Evolutionary conservation across 257 asterid species (phyloP).

Genomic region (Henckelia pumila): DNA sequence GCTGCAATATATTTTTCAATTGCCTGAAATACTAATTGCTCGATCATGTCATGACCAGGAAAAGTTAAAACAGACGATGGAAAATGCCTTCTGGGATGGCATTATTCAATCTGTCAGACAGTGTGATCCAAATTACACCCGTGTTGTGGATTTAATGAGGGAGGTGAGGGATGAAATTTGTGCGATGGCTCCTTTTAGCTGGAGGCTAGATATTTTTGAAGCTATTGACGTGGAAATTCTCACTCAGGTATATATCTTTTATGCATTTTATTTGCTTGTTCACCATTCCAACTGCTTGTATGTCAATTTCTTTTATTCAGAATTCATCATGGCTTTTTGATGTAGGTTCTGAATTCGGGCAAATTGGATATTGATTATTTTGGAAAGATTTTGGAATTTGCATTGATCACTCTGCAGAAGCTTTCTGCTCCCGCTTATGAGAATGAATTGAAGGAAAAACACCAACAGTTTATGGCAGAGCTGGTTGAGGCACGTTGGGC

Average conservation of each 20-base stretch:
- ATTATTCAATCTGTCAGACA: slow-evolving; percentile 68
- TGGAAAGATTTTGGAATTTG: slow-evolving; percentile 70
- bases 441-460: slow-evolving; percentile 56
- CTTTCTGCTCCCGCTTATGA: slow-evolving; percentile 84
- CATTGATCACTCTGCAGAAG: slow-evolving; percentile 59
- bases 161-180: slow-evolving; percentile 85
- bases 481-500: slow-evolving; percentile 47
- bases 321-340: neutral
- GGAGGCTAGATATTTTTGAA: slow-evolving; percentile 76
- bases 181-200: slow-evolving; percentile 73
- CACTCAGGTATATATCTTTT: slow-evolving; percentile 53
- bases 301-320: slow-evolving; percentile 5
- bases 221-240: slow-evolving; percentile 73
- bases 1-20: neutral
- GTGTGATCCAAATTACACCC: slow-evolving; percentile 57
- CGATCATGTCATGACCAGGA: slow-evolving; percentile 40
- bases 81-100: slow-evolving; percentile 94
- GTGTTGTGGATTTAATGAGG: slow-evolving; percentile 65
- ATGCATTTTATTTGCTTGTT: slow-evolving; percentile 9
- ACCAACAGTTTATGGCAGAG: slow-evolving; percentile 55
- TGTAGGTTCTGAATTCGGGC: slow-evolving; percentile 65
- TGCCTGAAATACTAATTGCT: neutral
- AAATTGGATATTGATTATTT: slow-evolving; percentile 60
- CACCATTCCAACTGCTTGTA: neutral
- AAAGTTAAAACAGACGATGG: slow-evolving; percentile 66